Conservation (phyloP, 495 filamentous ascomycete genomes). For the Xylaria palmicola region DNA sequence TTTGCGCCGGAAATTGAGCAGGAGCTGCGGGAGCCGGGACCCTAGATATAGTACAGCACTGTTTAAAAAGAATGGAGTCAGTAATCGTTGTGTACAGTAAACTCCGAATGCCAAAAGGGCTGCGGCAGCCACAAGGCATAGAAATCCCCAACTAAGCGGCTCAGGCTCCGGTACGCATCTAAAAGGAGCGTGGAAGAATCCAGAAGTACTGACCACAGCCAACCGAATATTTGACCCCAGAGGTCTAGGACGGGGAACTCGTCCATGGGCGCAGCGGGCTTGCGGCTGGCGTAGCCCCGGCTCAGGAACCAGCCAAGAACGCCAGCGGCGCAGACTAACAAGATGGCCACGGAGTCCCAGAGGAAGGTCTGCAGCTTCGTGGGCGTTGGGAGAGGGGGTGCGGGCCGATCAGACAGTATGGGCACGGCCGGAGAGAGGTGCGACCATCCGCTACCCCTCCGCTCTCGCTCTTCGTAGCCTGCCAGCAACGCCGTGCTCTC, state of each 20-base stretch:
- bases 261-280: slow-evolving; percentile 21
- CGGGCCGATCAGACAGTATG: slow-evolving; percentile 45
- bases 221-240: slow-evolving; percentile 83
- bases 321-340: slow-evolving; percentile 79
- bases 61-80: too few species aligned
- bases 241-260: slow-evolving; percentile 60
- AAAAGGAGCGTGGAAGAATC: too few species aligned
- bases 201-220: too few species aligned
- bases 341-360: slow-evolving; percentile 69
- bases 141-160: too few species aligned
- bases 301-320: slow-evolving; percentile 83
- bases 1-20: slow-evolving; percentile 87
- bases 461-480: slow-evolving; percentile 35
- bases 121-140: too few species aligned
- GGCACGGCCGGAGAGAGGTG: slow-evolving; percentile 83
- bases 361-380: slow-evolving; percentile 56
- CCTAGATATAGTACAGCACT: slow-evolving; percentile 85
- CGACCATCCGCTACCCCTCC: slow-evolving; percentile 50
- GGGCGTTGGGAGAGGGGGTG: slow-evolving; percentile 36
- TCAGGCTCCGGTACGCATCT: too few species aligned
- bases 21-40: slow-evolving; percentile 80
- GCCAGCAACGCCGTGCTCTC: slow-evolving; percentile 46
- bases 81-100: too few species aligned
- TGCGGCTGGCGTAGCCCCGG: slow-evolving; percentile 29
- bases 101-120: too few species aligned